Percentiles rank a stretch among this genome's conserved stretches.
These are phyloP conservation scores for Pisolithus microcarpus DNA, from an alignment of 768 basidiomycete genomes.

Conservation along the genomic window DNA sequence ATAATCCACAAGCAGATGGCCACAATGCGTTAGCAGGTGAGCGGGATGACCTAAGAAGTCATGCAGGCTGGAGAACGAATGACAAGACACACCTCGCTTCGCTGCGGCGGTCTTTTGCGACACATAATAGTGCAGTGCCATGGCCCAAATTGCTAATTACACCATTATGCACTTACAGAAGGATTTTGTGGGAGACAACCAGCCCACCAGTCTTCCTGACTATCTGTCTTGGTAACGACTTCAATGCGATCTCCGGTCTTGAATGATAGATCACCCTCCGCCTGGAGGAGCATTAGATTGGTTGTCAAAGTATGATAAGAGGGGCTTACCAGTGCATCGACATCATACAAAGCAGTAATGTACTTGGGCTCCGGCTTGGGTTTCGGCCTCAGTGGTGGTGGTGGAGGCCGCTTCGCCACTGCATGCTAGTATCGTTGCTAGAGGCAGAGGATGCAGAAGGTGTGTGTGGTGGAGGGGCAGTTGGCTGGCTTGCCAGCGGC, in stretches of 20 bases:
- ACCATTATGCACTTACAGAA: too few relatives aligned
- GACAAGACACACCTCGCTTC: too few relatives aligned
- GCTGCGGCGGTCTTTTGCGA: too few relatives aligned
- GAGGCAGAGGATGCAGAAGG: constrained; percentile 13
- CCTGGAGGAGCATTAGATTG: constrained; percentile 32
- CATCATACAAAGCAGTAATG: constrained; percentile 93
- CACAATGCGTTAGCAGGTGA: too few relatives aligned
- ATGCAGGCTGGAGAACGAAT: too few relatives aligned
- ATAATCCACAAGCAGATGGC: too few relatives aligned
- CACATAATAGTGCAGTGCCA: too few relatives aligned
- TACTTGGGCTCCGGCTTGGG: constrained; percentile 70
- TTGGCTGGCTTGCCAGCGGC: constrained; percentile 21
- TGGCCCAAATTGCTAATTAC: too few relatives aligned
- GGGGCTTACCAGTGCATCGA: constrained; percentile 67
- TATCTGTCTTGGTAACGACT: constrained; percentile 74
- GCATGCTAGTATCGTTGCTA: constrained; percentile 22
- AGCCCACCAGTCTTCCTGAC: constrained; percentile 96
- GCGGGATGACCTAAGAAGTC: too few relatives aligned
- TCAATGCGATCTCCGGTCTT: constrained; percentile 86
- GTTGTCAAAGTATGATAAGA: not conserved
- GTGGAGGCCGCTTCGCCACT: constrained; percentile 69
- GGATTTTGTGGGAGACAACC: constrained; percentile 44
- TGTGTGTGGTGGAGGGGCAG: constrained; percentile 45
- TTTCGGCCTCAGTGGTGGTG: constrained; percentile 75
- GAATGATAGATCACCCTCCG: constrained; percentile 90